Evolutionary conservation across 257 asterid genomes (phyloP).

Genomic region (Echium plantagineum): DNA sequence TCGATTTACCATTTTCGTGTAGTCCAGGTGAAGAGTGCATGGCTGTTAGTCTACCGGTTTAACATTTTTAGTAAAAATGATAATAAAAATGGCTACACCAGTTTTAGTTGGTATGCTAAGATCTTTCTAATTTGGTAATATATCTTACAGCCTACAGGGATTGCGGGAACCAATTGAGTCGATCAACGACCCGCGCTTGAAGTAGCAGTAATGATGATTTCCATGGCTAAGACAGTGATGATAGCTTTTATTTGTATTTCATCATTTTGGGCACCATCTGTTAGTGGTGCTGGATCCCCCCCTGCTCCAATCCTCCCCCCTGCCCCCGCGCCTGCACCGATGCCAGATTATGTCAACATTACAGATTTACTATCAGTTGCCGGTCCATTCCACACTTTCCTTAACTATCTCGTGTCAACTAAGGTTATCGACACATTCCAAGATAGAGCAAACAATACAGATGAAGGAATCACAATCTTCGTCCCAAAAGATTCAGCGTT

Average conservation of each 20-base stretch:
- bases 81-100: no score
- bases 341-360: conserved; percentile 49
- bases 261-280: no score
- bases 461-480: conserved; percentile 65
- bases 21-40: no score
- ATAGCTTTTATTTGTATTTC: no score
- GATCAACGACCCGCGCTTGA: no score
- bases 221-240: no score
- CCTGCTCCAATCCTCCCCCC: conserved; percentile 22
- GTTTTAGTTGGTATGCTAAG: neutral
- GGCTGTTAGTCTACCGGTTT: no score
- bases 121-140: neutral
- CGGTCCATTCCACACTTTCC: conserved; percentile 73
- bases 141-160: neutral
- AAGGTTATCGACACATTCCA: conserved; percentile 62
- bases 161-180: neutral
- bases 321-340: conserved; percentile 50
- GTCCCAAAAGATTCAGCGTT: conserved; percentile 64
- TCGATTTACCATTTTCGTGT: no score
- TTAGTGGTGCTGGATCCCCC: conserved; percentile 8
- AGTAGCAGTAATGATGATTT: no score
- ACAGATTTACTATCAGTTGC: conserved; percentile 58
- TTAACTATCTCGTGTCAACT: conserved; percentile 43
- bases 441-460: conserved; percentile 63
- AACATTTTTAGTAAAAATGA: no score